A percentile compares a stretch with the other conserved stretches of the same genome.
These are phyloP conservation scores for Noccaea caerulescens DNA, from an alignment of 345 rosid genomes.

Conservation along the genomic window DNA sequence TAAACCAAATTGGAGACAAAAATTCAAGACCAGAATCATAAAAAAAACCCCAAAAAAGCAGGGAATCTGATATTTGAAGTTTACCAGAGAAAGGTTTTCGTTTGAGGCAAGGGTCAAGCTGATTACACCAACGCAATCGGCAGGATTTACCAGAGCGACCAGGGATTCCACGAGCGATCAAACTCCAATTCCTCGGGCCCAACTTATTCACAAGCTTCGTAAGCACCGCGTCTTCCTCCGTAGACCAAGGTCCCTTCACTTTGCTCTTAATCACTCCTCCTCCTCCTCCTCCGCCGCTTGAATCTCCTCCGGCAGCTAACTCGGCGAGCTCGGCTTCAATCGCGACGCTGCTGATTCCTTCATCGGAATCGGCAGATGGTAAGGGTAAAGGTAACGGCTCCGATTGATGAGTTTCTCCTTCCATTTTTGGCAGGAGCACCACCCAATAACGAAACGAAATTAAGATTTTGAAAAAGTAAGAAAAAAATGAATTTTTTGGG, in stretches of 20 bases:
- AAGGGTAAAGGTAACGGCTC: constrained; percentile 42
- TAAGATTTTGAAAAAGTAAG: constrained; percentile 17
- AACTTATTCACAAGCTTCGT: constrained; percentile 62
- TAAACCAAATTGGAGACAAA: not conserved
- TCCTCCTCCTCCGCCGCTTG: constrained; percentile 35
- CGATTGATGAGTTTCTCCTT: constrained; percentile 36
- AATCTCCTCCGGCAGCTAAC: constrained; percentile 42
- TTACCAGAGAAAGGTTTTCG: constrained; percentile 80
- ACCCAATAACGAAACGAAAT: not conserved
- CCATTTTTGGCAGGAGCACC: not conserved
- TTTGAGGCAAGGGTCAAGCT: constrained; percentile 83
- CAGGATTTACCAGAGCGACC: constrained; percentile 89
- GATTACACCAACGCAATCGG: constrained; percentile 85
- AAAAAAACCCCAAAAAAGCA: constrained; percentile 13
- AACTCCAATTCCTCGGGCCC: constrained; percentile 85
- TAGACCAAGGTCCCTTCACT: constrained; percentile 86
- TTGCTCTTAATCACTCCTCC: constrained; percentile 42
- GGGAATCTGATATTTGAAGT: not conserved
- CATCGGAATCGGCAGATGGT: constrained; percentile 36
- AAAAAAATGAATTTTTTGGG: not conserved
- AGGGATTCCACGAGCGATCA: constrained; percentile 82
- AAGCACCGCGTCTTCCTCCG: constrained; percentile 75
- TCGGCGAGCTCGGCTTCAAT: constrained; percentile 40
- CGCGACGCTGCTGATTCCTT: constrained; percentile 40
- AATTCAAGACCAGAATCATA: not conserved